These are phyloP conservation scores for Evernia prunastri DNA, from an alignment of 495 filamentous ascomycete genomes.

Conservation along the genomic window DNA sequence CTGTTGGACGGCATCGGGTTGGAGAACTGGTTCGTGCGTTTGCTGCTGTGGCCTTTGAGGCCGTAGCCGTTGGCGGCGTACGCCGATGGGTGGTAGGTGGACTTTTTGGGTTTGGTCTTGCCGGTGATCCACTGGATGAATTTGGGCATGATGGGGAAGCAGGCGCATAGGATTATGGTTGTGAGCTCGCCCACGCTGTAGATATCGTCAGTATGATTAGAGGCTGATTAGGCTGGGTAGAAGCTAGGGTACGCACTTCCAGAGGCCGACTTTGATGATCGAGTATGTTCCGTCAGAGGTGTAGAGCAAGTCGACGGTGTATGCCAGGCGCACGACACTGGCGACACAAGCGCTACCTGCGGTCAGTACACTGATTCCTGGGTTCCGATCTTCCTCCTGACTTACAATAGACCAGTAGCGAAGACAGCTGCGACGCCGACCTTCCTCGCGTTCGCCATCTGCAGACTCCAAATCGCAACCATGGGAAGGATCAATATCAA, in stretches of 20 bases:
- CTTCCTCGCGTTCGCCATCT: slow-evolving; percentile 6
- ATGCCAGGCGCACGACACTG: slow-evolving; percentile 10
- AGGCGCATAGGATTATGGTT: slow-evolving; percentile 1
- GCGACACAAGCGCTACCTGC: slow-evolving; percentile 7
- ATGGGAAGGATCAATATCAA: slow-evolving; percentile 6
- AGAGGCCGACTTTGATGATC: slow-evolving; percentile 5
- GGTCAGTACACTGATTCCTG: neutral
- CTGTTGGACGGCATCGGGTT: neutral
- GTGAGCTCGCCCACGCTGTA: slow-evolving; percentile 3
- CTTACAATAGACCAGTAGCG: slow-evolving; percentile 5
- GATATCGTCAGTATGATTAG: neutral
- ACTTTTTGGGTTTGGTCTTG: neutral
- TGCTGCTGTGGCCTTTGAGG: neutral
- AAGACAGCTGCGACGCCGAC: neutral
- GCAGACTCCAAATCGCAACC: slow-evolving; percentile 1
- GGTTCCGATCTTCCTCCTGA: neutral
- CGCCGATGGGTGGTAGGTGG: neutral
- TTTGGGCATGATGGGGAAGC: neutral
- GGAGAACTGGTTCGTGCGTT: neutral
- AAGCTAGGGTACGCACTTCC: slow-evolving; percentile 1
- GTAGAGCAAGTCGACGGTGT: slow-evolving; percentile 5
- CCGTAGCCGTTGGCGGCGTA: neutral
- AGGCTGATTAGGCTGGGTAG: neutral
- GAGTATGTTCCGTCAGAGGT: slow-evolving; percentile 4
- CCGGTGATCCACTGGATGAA: slow-evolving; percentile 4